Base-by-base conservation (phyloP, 2,329 filamentous ascomycete species). In the Fusarium avenaceum region DNA sequence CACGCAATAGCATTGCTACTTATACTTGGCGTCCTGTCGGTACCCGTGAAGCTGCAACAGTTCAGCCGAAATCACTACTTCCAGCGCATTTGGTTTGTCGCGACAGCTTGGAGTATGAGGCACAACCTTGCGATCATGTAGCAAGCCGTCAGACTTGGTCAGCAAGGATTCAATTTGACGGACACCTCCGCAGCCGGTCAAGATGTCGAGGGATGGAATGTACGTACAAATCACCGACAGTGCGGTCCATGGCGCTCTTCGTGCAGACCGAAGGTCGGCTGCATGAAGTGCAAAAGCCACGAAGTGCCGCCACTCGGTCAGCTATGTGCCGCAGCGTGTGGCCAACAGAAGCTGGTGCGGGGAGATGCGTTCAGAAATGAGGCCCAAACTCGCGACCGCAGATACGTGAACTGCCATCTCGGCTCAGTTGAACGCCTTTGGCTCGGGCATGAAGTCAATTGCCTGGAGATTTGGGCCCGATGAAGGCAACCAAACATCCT, bases 51-150 rank as follows among this genome's bases (percentile, higher is more conserved):
- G 51, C 54, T 64, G 53, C 63, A 53, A 52, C 32, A 57, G 58
- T 57, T 70, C 55, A 65, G 62, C 58, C 53, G 43, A 59, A 53
- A 43, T 65, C 35, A 50, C 56, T 17, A 50, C 26, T 33, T 57
- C 24, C 14, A 44, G 38, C 22, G 24, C 40, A 38, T 30, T 32
- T 68, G 51, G 38, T 49, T 51, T 57, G 48, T 49, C 65, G 43
- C 50, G 39, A 30, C 11, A 51, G 32, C 50, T 47, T 44, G 42
- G 45, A 32, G 38, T 51, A 51, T 52, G 48, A 65, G 44, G 52
- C 49, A 65, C 56, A 56, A 63, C 59, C 67, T 71, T 65, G 60
- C 64, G 63, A 71, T 71, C 57, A 71, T 71, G 68, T 68, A 69
- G 61, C 61, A 57, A 54, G 30, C 65, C 68, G 61, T 46, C 20